Evolutionary conservation across 805 yeast species (phyloP).

Genomic region (Kodamaea restingae): DNA sequence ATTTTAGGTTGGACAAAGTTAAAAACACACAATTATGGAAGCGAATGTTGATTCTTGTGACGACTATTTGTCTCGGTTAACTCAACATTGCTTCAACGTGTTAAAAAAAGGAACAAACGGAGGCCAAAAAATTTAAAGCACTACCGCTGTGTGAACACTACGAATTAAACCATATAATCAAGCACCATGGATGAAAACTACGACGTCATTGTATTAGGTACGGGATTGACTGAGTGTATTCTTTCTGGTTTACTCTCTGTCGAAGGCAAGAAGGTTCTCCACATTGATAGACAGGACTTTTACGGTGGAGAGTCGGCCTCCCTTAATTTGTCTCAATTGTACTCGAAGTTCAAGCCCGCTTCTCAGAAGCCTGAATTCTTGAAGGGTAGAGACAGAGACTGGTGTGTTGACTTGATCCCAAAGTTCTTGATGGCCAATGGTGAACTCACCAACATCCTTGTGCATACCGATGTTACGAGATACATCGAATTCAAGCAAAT

Average conservation of each 20-base stretch:
- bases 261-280: slow-evolving; percentile 97
- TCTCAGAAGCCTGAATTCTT: slow-evolving; percentile 62
- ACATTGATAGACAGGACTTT: slow-evolving; percentile 93
- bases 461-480: slow-evolving; percentile 93
- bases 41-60: too few species aligned
- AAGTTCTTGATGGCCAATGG: slow-evolving; percentile 97
- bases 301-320: slow-evolving; percentile 95
- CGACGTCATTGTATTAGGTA: slow-evolving; percentile 94
- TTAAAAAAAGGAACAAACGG: slow-evolving; percentile 7
- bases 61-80: too few species aligned
- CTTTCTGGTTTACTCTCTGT: slow-evolving; percentile 90
- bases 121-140: slow-evolving; percentile 1
- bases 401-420: slow-evolving; percentile 97
- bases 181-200: slow-evolving; percentile 83
- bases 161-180: not conserved
- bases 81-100: slow-evolving; percentile 2
- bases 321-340: slow-evolving; percentile 63
- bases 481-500: slow-evolving; percentile 95
- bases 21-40: too few species aligned
- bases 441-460: slow-evolving; percentile 90
- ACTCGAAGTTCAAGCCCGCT: slow-evolving; percentile 79
- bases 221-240: slow-evolving; percentile 95
- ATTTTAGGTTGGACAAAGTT: too few species aligned
- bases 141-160: not conserved
- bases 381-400: slow-evolving; percentile 90